Conservation (phyloP, 2,329 filamentous ascomycete species). For the Cercospora beticola region DNA sequence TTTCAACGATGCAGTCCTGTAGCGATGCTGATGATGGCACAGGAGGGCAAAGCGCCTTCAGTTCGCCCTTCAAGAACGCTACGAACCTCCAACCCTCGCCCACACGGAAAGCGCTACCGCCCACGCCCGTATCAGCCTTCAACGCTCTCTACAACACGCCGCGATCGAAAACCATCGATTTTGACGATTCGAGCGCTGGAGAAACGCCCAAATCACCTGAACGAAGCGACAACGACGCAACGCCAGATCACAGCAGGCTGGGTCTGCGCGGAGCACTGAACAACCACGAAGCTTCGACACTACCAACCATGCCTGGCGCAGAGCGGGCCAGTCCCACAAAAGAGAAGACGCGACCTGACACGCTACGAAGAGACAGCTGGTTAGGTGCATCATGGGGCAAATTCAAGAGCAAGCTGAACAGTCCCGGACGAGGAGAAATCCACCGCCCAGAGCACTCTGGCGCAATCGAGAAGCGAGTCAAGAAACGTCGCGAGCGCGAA, state of each 20-base stretch:
- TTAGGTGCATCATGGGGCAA: conserved; percentile 19
- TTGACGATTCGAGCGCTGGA: conserved; percentile 49
- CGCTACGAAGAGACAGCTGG: conserved; percentile 31
- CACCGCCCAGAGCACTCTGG: conserved; percentile 39
- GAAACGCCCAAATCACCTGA: conserved; percentile 51
- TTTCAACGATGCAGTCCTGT: not conserved
- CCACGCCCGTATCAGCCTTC: conserved; percentile 36
- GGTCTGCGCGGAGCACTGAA: conserved; percentile 25
- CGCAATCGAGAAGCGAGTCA: conserved; percentile 42
- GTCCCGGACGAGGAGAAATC: conserved; percentile 43
- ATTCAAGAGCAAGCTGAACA: conserved; percentile 36
- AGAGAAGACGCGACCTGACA: conserved; percentile 28
- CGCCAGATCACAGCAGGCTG: conserved; percentile 30
- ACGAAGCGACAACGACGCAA: conserved; percentile 37
- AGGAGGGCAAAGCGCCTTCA: conserved; percentile 39
- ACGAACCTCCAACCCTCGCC: conserved; percentile 43
- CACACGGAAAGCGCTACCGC: conserved; percentile 42
- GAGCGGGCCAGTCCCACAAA: conserved; percentile 39
- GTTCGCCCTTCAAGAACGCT: conserved; percentile 54
- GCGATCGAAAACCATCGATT: conserved; percentile 39
- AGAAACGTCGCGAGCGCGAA: conserved; percentile 32
- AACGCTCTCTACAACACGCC: conserved; percentile 42
- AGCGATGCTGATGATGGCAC: not conserved
- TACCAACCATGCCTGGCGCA: conserved; percentile 23
- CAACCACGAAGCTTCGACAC: conserved; percentile 23